Conservation (phyloP, 2,329 filamentous ascomycete genomes). For the Aureobasidium sp. region DNA sequence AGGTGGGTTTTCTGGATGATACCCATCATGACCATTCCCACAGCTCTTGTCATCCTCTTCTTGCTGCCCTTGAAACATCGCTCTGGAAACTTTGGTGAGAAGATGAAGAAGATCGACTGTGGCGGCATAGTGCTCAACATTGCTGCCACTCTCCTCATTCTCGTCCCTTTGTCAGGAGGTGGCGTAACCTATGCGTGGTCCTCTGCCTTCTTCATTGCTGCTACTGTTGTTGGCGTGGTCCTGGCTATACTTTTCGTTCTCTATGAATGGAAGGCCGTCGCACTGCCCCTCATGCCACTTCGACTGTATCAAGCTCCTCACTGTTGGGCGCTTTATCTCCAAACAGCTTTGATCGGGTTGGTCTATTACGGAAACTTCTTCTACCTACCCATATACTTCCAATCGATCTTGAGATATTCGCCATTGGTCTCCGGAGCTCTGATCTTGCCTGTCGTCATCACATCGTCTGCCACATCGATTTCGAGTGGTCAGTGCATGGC, state of each 20-base stretch:
- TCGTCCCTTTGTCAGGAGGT: conserved; percentile 54
- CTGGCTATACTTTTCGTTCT: conserved; percentile 44
- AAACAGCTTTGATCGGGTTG: conserved; percentile 47
- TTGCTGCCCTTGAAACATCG: conserved; percentile 53
- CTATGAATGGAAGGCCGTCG: conserved; percentile 47
- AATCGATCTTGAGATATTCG: conserved; percentile 43
- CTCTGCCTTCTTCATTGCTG: conserved; percentile 48
- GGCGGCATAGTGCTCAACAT: conserved; percentile 42
- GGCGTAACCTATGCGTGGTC: conserved; percentile 49
- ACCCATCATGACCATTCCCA: conserved; percentile 45
- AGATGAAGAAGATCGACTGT: conserved; percentile 48
- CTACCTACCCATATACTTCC: conserved; percentile 49
- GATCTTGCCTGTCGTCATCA: conserved; percentile 38
- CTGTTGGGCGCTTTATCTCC: conserved; percentile 37
- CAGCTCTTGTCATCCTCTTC: conserved; percentile 44
- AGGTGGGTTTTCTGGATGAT: conserved; percentile 36
- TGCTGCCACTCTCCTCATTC: conserved; percentile 41
- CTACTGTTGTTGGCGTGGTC: conserved; percentile 45
- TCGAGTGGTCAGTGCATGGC: conserved; percentile 39
- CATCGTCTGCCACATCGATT: conserved; percentile 40
- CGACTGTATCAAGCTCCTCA: conserved; percentile 12
- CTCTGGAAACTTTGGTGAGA: conserved; percentile 43
- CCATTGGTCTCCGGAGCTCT: conserved; percentile 39
- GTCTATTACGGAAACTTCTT: conserved; percentile 42
- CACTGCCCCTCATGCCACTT: conserved; percentile 43